Conservation (phyloP, 2,329 filamentous ascomycete genomes). For the Laburnicola sp. region DNA sequence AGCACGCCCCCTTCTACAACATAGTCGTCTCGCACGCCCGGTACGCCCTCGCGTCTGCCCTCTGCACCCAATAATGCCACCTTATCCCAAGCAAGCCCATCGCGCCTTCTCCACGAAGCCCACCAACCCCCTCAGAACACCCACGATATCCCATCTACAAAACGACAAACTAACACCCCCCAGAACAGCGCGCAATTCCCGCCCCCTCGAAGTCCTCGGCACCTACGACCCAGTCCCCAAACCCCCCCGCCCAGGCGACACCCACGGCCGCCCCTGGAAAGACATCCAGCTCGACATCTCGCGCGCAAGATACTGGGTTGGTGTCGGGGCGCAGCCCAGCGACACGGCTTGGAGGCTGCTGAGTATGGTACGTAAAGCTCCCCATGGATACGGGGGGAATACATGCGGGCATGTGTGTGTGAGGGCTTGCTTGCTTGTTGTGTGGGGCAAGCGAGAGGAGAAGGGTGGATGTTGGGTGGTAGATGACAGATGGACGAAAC, state of each 20-base stretch:
- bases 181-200: conserved; percentile 82
- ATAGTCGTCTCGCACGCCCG: conserved; percentile 93
- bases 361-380: conserved; percentile 61
- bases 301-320: conserved; percentile 91
- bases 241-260: conserved; percentile 53
- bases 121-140: neutral
- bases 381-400: neutral
- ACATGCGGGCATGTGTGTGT: neutral
- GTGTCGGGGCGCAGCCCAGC: conserved; percentile 92
- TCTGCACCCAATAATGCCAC: neutral
- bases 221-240: conserved; percentile 66
- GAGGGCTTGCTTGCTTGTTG: no score
- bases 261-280: conserved; percentile 72
- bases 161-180: neutral
- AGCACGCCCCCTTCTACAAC: conserved; percentile 92
- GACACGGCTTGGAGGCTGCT: conserved; percentile 87
- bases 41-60: conserved; percentile 53
- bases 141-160: neutral
- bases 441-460: no score
- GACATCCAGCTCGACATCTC: conserved; percentile 83
- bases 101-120: neutral
- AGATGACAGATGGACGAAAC: no score
- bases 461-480: no score
- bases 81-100: neutral
- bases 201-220: conserved; percentile 86